Conservation (phyloP, 129 eudicot species). For the Ambrosia artemisiifolia region DNA sequence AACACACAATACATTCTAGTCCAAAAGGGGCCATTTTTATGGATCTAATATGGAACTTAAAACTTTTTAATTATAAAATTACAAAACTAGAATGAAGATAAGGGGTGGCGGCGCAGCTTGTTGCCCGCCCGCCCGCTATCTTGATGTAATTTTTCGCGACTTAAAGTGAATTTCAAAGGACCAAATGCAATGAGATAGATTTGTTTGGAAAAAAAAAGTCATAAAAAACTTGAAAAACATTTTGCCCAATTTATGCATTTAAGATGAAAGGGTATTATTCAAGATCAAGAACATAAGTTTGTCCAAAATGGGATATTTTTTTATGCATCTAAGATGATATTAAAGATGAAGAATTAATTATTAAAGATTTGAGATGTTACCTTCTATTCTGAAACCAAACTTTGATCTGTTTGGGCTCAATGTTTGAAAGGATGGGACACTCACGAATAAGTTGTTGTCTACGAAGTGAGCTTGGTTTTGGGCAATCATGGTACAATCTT, state of each 20-base stretch:
- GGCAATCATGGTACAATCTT: constrained; percentile 83
- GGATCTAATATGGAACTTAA: constrained; percentile 5
- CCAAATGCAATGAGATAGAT: too few relatives aligned
- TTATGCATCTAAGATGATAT: constrained; percentile 2
- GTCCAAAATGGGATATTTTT: not conserved
- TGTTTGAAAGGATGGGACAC: constrained; percentile 85
- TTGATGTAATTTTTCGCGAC: too few relatives aligned
- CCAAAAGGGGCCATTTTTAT: not conserved
- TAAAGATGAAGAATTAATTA: not conserved
- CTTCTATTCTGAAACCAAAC: constrained; percentile 96
- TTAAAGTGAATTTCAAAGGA: too few relatives aligned
- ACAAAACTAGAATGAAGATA: not conserved
- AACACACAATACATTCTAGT: not conserved
- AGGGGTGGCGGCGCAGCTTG: too few relatives aligned
- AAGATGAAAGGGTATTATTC: not conserved
- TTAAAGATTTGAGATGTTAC: constrained; percentile 23
- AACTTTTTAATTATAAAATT: not conserved
- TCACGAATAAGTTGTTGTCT: constrained; percentile 89
- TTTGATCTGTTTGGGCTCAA: constrained; percentile 96
- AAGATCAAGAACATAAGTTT: constrained; percentile 8
- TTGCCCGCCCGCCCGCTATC: too few relatives aligned
- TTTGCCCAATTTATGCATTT: not conserved
- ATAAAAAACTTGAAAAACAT: not conserved
- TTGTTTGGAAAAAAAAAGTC: not conserved
- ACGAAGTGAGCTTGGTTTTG: constrained; percentile 87